Evolutionary conservation across 345 rosid species (phyloP).

Genomic region (Boechera retrofracta): DNA sequence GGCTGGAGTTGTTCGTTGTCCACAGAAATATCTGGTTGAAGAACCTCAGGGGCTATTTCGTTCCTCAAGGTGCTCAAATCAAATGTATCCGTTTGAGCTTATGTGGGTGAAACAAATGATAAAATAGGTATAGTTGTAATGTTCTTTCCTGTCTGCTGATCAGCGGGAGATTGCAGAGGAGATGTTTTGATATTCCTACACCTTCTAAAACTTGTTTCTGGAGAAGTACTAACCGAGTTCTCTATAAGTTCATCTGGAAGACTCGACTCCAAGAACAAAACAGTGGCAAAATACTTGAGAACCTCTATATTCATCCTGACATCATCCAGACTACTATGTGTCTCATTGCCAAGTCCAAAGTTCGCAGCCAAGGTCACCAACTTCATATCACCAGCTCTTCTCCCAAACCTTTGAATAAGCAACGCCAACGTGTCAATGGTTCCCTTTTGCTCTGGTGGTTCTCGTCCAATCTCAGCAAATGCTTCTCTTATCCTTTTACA

Average conservation of each 20-base stretch:
- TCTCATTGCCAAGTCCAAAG: slow-evolving; percentile 78
- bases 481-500: slow-evolving; percentile 79
- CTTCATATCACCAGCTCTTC: slow-evolving; percentile 93
- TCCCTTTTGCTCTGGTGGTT: slow-evolving; percentile 76
- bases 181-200: slow-evolving; percentile 13
- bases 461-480: slow-evolving; percentile 59
- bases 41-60: slow-evolving; percentile 36
- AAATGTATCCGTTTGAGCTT: slow-evolving; percentile 53
- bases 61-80: slow-evolving; percentile 53
- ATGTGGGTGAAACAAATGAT: not conserved
- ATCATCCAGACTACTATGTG: slow-evolving; percentile 91
- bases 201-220: no score
- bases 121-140: no score
- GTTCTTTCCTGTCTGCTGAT: slow-evolving; percentile 33
- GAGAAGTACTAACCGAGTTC: slow-evolving; percentile 10
- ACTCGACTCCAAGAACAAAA: slow-evolving; percentile 58
- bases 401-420: slow-evolving; percentile 78
- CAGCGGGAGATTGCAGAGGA: slow-evolving; percentile 7
- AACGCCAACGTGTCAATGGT: slow-evolving; percentile 72
- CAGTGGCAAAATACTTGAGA: slow-evolving; percentile 73
- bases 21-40: no score
- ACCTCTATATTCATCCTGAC: slow-evolving; percentile 91
- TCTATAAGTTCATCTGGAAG: slow-evolving; percentile 64
- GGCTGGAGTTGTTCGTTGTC: no score
- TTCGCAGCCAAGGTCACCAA: slow-evolving; percentile 82